Percentiles rank a stretch among this genome's conserved stretches.
Conservation (phyloP, 352 stramenopile species). For the Phytophthora cajani region DNA sequence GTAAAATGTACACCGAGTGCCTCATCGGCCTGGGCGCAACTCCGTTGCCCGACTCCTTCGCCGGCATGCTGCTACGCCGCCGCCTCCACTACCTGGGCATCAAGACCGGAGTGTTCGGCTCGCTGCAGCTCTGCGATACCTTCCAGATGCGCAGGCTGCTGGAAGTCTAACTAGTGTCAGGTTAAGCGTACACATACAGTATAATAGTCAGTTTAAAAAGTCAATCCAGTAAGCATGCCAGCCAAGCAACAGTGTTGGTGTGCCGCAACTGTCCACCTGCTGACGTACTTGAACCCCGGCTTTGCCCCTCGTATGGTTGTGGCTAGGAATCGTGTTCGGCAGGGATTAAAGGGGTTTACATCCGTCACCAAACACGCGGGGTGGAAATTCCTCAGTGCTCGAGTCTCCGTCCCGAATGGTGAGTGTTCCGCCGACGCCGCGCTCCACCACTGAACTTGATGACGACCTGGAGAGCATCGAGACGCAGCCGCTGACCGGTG, state of each 20-base stretch:
- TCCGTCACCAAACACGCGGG: too few relatives aligned
- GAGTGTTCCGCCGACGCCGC: constrained; percentile 16
- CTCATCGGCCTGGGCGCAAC: constrained; percentile 48
- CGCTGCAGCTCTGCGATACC: constrained; percentile 27
- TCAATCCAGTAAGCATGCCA: not conserved
- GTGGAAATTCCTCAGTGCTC: not conserved
- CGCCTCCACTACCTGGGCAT: constrained; percentile 44
- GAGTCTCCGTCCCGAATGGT: constrained; percentile 5
- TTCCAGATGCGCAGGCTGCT: constrained; percentile 25
- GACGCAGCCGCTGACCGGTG: constrained; percentile 18
- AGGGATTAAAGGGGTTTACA: not conserved
- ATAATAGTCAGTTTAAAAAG: not conserved
- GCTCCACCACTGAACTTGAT: constrained; percentile 14
- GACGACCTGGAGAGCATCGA: constrained; percentile 21
- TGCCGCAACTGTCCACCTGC: not conserved
- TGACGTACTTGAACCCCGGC: constrained; percentile 14
- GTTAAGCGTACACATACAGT: constrained; percentile 6
- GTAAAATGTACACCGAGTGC: constrained; percentile 47
- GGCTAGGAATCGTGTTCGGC: not conserved
- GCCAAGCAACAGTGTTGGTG: not conserved
- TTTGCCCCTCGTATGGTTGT: constrained; percentile 27
- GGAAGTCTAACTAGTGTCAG: constrained; percentile 6
- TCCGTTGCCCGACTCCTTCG: constrained; percentile 39
- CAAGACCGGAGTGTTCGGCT: constrained; percentile 25
- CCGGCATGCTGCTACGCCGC: constrained; percentile 38